Base-by-base conservation (phyloP, 805 yeast species). In the Yamadazyma laniorum region DNA sequence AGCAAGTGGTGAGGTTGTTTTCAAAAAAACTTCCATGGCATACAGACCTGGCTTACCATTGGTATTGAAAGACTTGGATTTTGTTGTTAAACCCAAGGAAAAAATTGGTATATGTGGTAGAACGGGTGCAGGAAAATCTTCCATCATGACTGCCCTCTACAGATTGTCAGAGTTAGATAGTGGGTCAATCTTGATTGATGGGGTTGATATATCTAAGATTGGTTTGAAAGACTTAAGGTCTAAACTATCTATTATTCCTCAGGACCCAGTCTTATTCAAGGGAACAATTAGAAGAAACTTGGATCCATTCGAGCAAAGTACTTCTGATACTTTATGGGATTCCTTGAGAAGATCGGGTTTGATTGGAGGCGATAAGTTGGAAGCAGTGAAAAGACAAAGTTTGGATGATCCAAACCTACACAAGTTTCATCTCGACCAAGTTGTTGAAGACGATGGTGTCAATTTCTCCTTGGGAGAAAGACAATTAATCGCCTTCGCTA, bases 91-190 rank as follows among this genome's bases (percentile, higher is more conserved):
- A 7, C 73, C 80, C 0, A 65, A 72, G 13, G 86, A 85, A 56
- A 85, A 83, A 53, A 74, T 86, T 47, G 95, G 95, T 32, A 80
- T 86, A 37, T 83, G 91, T 66, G 95, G 95, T 29, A 74, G 95
- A 55, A 86, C 95, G 0, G 95, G 95, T 50, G 93, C 95, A 4
- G 95, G 95, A 32, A 80, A 80, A 59, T 65, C 80, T 2, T 72
- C 84, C 4, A 76, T 80, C 32, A 80, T 80, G 79, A 70, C 79
- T 12, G 82, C 84, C 1, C 55, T 80, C 37, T 80, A 70, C 53
- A 61, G 85, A 46, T 53, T 80, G 34, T 61, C 69, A 12, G 85
- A 79, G 55, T 53, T 77, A 32, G 59, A 62, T 18, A 32, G 45
- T 1, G 85, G 86, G 3, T 43, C 44, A n/a, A 75, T 80, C 22